phyloP scores from a whole-genome alignment of 2,329 filamentous ascomycete species.

The Aspergillus alliaceus region DNA sequence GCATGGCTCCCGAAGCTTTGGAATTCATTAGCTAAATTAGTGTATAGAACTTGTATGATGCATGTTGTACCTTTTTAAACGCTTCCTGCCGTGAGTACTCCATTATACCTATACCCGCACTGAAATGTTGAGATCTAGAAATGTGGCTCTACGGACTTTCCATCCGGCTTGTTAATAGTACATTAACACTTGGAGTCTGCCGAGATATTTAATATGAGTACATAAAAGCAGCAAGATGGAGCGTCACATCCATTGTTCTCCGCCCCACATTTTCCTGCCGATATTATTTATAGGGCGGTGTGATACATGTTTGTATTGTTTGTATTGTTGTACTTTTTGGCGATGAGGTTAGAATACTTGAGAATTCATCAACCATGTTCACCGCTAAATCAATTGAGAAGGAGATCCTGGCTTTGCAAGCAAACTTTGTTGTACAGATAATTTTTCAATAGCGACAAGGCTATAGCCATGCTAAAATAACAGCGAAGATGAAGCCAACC shows the following conservation, averaged over 20 bases:
- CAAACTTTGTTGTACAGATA: no score
- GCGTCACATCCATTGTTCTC: neutral
- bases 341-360: no score
- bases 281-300: neutral
- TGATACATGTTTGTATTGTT: neutral
- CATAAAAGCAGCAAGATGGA: neutral
- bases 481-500: no score
- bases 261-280: neutral
- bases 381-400: no score
- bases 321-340: no score
- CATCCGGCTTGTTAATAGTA: neutral
- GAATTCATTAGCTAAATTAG: conserved; percentile 18
- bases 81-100: conserved; percentile 40
- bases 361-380: no score
- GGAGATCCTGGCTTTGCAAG: no score
- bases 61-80: conserved; percentile 39
- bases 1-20: conserved; percentile 58
- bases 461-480: no score
- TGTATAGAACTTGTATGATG: neutral
- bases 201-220: neutral
- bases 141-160: neutral
- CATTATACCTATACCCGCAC: conserved; percentile 24
- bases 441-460: no score
- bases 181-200: neutral
- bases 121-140: neutral